phyloP scores from a whole-genome alignment of 2,329 filamentous ascomycete genomes.

The Aspergillus clavatus region DNA sequence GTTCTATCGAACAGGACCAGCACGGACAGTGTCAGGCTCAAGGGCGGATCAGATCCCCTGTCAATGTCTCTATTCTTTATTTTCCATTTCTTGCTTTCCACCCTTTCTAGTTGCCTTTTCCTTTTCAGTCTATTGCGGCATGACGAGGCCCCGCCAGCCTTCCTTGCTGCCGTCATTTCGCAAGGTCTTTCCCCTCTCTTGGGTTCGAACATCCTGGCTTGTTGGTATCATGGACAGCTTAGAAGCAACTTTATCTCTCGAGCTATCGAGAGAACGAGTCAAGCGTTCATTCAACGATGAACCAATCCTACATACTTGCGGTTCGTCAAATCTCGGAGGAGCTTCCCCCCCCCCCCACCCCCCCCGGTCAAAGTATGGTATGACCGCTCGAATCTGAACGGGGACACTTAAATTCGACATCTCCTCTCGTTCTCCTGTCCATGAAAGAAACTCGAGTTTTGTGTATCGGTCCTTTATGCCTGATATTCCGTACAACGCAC shows the following conservation, averaged over 20 bases:
- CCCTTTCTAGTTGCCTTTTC: slow-evolving; percentile 1
- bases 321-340: slow-evolving; percentile 8
- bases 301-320: slow-evolving; percentile 7
- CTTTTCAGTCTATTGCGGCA: slow-evolving; percentile 7
- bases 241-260: slow-evolving; percentile 20
- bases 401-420: slow-evolving; percentile 13
- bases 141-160: slow-evolving; percentile 11
- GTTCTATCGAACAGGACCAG: slow-evolving; percentile 1
- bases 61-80: slow-evolving; percentile 11
- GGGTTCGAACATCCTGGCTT: slow-evolving; percentile 12
- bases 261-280: slow-evolving; percentile 20
- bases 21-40: slow-evolving; percentile 13
- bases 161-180: slow-evolving; percentile 9
- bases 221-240: slow-evolving; percentile 13
- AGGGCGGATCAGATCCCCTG: background rate
- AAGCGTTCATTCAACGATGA: slow-evolving; percentile 14
- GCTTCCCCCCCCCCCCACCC: too few species aligned
- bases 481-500: background rate
- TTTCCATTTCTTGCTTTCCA: slow-evolving; percentile 2
- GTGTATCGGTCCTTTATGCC: background rate
- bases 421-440: slow-evolving; percentile 4
- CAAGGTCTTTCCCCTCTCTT: slow-evolving; percentile 6
- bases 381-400: slow-evolving; percentile 17
- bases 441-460: slow-evolving; percentile 3
- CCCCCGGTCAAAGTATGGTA: slow-evolving; percentile 13